Evolutionary conservation across 345 rosid species (phyloP), one percentile per base, ranked within the genome.

Genomic region (Eucalyptus erythrocorys): DNA sequence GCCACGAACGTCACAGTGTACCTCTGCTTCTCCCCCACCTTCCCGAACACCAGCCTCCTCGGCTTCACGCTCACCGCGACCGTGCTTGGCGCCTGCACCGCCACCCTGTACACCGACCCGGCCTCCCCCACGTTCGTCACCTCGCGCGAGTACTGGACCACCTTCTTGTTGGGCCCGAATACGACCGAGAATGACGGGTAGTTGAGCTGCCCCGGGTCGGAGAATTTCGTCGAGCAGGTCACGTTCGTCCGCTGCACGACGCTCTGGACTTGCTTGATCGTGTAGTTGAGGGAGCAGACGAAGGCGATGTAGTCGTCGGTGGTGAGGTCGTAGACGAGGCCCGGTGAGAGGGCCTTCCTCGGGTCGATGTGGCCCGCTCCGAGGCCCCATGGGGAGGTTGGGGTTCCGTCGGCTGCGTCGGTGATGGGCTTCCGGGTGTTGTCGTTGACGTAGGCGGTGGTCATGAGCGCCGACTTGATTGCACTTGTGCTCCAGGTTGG

Each of bases 401-500:
- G 80, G 16, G 91, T 86, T 34, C 95, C 95, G 13, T 90, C 94
- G 9, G 94, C 91, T 4, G 97, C 95, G 57, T 97, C 98, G 24
- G 89, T 90, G 61, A 97, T 93, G 40, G 96, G 92, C n/a, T 96
- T 92, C 13, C 93, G 92, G 86, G 96, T 92, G 93, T 96, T 96
- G 93, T 97, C 98, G 5, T 88, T 45, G 26, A 22, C 89, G 90
- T 94, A 95, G 68, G 97, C 96, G 17, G 97, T 94, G 5, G 97
- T 95, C 93, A 97, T 97, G 64, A 97, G 96, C 1, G 99, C 99
- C 1, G 99, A 97, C 88, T 94, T 96, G 71, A 97, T 95, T 1
- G 97, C 98, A 42, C 97, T 95, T 4, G 99, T 97, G 90, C 97
- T 96, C 99, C 99, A 96, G 2, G 93, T 93, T 1, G 99, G 99